A percentile compares a stretch with the other conserved stretches of the same genome.
phyloP scores from a whole-genome alignment of 495 filamentous ascomycete species.

The Aspergillus leporis region DNA sequence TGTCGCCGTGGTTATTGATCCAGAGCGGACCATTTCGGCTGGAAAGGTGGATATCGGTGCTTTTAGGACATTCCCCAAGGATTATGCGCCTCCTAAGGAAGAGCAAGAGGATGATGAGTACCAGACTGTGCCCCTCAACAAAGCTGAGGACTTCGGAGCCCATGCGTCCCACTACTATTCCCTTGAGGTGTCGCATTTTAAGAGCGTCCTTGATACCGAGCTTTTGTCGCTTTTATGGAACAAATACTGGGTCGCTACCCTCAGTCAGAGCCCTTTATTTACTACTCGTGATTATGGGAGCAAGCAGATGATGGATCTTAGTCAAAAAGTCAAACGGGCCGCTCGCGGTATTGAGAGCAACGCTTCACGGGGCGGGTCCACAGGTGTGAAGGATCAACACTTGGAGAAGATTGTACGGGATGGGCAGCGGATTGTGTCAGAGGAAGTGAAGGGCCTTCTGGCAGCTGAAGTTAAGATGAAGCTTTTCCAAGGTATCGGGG shows the following conservation, averaged over 20 bases:
- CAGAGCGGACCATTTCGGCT: constrained; percentile 90
- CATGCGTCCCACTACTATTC: constrained; percentile 87
- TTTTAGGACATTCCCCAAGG: constrained; percentile 85
- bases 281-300: constrained; percentile 91
- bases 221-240: constrained; percentile 93
- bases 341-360: constrained; percentile 47
- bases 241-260: constrained; percentile 98
- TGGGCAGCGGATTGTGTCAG: constrained; percentile 76
- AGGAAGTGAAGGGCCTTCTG: constrained; percentile 83
- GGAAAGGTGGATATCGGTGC: constrained; percentile 98
- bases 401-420: constrained; percentile 80
- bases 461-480: constrained; percentile 81
- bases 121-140: constrained; percentile 76
- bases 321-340: constrained; percentile 71
- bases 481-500: constrained; percentile 71
- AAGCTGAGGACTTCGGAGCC: constrained; percentile 95
- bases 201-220: constrained; percentile 82
- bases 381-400: constrained; percentile 54
- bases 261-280: constrained; percentile 92
- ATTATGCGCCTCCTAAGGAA: constrained; percentile 61
- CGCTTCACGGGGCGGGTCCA: constrained; percentile 31
- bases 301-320: constrained; percentile 89
- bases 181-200: constrained; percentile 90
- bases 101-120: constrained; percentile 49
- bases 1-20: constrained; percentile 95